phyloP scores from a whole-genome alignment of 2,329 filamentous ascomycete genomes.

The Colletotrichum coccodes region DNA sequence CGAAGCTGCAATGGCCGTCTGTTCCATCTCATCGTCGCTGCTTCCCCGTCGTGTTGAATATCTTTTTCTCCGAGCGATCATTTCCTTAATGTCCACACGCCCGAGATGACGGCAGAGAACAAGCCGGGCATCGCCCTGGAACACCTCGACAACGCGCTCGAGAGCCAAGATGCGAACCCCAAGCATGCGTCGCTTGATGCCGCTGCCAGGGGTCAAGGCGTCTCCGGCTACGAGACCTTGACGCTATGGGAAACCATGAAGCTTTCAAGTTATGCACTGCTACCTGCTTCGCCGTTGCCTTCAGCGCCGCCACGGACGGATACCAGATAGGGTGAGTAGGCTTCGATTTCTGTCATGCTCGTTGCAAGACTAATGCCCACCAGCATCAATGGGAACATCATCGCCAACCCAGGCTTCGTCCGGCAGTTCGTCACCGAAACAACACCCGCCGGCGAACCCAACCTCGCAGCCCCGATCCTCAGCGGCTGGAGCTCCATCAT shows the following conservation, averaged over 20 bases:
- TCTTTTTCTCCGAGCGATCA: neutral
- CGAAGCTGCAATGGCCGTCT: neutral
- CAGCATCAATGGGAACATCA: slow-evolving; percentile 48
- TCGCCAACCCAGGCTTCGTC: slow-evolving; percentile 51
- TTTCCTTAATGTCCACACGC: neutral
- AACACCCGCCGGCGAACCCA: slow-evolving; percentile 38
- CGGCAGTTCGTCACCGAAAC: slow-evolving; percentile 43
- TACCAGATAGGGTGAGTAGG: slow-evolving; percentile 40
- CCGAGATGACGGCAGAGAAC: neutral
- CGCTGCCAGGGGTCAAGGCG: slow-evolving; percentile 38
- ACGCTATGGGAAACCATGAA: slow-evolving; percentile 40
- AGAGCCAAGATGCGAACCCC: neutral
- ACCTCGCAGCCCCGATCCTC: slow-evolving; percentile 47
- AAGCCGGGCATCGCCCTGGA: neutral
- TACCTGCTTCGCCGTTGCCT: slow-evolving; percentile 39
- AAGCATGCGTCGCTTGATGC: slow-evolving; percentile 34
- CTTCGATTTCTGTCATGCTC: neutral
- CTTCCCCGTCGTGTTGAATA: neutral
- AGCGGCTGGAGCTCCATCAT: slow-evolving; percentile 51
- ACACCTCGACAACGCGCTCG: slow-evolving; percentile 1
- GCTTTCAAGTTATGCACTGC: slow-evolving; percentile 39
- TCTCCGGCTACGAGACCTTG: slow-evolving; percentile 40
- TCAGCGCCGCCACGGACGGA: slow-evolving; percentile 40
- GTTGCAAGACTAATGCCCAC: neutral
- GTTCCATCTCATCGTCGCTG: neutral